Base-by-base conservation (phyloP, 192 early-diverging fungal genomes). In the Coemansia aciculifera region DNA sequence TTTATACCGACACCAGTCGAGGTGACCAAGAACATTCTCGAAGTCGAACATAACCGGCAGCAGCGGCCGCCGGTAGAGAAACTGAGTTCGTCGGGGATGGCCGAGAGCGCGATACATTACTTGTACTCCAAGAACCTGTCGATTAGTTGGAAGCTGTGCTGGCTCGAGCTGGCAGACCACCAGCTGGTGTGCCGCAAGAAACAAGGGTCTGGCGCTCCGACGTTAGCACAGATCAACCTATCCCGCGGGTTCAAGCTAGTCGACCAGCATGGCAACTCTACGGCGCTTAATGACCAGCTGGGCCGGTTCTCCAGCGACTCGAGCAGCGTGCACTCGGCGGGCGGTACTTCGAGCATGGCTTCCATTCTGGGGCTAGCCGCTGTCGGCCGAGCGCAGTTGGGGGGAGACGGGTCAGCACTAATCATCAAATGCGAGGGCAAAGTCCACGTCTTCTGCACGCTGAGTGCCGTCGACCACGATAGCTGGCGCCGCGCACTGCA, bases 81-180 rank as follows among this genome's bases (percentile, higher is more conserved):
- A 24, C 21, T 12, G 52, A 63, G 13, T 10, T 43, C 43, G 37
- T 19, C 54, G 49, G 66, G 38, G 63, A 70, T 57, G 8, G 74
- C 71, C 9, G 79, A 85, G 62, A 77, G 84, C n/a, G 62, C 48
- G 13, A 48, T 85, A 15, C 71, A 77, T 37, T 75, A 82, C 23
- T 32, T 85, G 68, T 66, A 77, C 17, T 63, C 39, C 27, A 76
- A 76, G 38, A 67, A 69, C 17, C 21, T 78, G 9, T 40, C 57
- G n/a, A 48, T 77, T 17, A 66, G 75, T 13, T 85, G 84, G 84
- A 48, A 61, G 29, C 57, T 66, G 9, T 66, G 74, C 37, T 85
- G 79, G 79, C 49, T 82, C 56, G 84, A 81, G 40, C 67, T 85
- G 42, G 70, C 61, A 27, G 65, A 59, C 11, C 59, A 71, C n/a